Conservation (phyloP, 768 basidiomycete genomes). For the Pholiota conissans region DNA sequence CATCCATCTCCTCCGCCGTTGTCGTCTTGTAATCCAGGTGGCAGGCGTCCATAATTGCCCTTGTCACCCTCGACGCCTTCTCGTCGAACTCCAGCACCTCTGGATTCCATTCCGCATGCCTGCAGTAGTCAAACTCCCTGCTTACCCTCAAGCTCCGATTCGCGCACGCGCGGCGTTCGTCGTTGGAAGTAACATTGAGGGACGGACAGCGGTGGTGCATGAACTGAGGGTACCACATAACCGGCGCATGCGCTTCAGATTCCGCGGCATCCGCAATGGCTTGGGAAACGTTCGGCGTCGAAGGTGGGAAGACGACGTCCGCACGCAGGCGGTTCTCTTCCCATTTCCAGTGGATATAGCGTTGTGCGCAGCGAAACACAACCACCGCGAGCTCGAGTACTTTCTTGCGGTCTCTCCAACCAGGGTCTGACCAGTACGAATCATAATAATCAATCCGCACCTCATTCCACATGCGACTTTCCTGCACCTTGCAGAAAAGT, state of each 20-base stretch:
- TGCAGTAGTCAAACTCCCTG: constrained; percentile 5
- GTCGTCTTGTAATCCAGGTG: constrained; percentile 20
- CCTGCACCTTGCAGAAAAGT: neutral
- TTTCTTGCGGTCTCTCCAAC: neutral
- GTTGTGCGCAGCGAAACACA: constrained; percentile 27
- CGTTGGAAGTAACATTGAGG: neutral
- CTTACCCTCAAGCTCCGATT: constrained; percentile 14
- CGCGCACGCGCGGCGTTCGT: constrained; percentile 8
- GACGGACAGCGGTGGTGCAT: constrained; percentile 32
- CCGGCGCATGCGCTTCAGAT: constrained; percentile 10
- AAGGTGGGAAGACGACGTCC: constrained; percentile 9
- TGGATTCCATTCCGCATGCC: constrained; percentile 22
- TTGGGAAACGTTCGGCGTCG: neutral
- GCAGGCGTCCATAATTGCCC: constrained; percentile 28
- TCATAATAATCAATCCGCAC: neutral
- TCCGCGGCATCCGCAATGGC: neutral
- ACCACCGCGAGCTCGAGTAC: constrained; percentile 21
- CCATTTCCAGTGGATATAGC: constrained; percentile 3
- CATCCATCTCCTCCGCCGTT: constrained; percentile 28
- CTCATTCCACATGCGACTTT: neutral
- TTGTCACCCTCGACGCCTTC: constrained; percentile 29
- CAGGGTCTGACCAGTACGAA: neutral
- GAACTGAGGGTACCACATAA: constrained; percentile 36
- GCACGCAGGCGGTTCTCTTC: constrained; percentile 7
- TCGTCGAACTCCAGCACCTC: constrained; percentile 29